Evolutionary conservation across 768 basidiomycete genomes (phyloP).

Genomic region (Dendrothele bispora): DNA sequence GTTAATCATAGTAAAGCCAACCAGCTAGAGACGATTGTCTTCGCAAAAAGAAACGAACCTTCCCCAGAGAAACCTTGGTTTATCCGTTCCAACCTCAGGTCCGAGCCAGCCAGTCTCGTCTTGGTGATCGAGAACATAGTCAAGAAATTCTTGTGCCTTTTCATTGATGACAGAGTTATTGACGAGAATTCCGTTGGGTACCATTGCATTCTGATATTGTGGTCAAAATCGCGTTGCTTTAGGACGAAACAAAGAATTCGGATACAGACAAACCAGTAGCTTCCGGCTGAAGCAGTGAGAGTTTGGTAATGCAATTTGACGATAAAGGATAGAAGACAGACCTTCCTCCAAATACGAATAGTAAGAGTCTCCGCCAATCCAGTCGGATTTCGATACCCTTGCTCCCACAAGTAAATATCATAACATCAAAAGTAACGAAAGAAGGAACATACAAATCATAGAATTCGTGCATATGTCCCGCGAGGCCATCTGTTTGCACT

Average conservation of each 20-base stretch:
- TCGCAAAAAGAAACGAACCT: slow-evolving; percentile 30
- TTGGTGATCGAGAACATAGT: slow-evolving; percentile 51
- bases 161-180: slow-evolving; percentile 45
- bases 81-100: slow-evolving; percentile 51
- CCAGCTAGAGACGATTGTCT: neutral
- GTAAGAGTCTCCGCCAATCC: slow-evolving; percentile 31
- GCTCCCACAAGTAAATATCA: neutral
- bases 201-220: slow-evolving; percentile 52
- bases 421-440: too few relatives aligned
- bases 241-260: neutral
- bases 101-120: slow-evolving; percentile 57
- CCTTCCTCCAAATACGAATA: slow-evolving; percentile 37
- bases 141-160: slow-evolving; percentile 47
- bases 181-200: slow-evolving; percentile 48
- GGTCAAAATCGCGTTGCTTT: neutral
- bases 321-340: slow-evolving; percentile 2
- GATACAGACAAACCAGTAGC: slow-evolving; percentile 56
- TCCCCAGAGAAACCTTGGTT: slow-evolving; percentile 56
- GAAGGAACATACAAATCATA: slow-evolving; percentile 28
- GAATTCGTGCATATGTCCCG: slow-evolving; percentile 36
- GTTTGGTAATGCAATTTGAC: neutral
- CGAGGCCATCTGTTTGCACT: slow-evolving; percentile 33
- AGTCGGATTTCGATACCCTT: slow-evolving; percentile 32
- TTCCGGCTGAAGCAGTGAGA: slow-evolving; percentile 40
- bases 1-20: neutral